Evolutionary conservation across 2,329 filamentous ascomycete genomes (phyloP).

Genomic region (Colletotrichum acutatum): DNA sequence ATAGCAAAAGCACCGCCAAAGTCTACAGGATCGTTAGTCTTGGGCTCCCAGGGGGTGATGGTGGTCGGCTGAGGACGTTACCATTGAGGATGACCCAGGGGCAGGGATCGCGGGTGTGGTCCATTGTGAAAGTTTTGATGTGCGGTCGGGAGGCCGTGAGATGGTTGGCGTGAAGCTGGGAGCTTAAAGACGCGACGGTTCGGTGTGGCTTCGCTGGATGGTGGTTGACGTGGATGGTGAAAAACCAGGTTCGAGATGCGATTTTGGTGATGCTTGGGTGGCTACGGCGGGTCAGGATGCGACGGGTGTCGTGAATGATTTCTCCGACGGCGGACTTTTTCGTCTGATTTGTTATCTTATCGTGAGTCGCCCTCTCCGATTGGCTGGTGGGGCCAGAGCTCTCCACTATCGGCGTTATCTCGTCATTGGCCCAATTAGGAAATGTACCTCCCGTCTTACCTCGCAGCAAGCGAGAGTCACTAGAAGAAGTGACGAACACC

Average conservation of each 20-base stretch:
- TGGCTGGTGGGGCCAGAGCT: background rate
- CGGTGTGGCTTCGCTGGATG: background rate
- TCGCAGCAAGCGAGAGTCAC: background rate
- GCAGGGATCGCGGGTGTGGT: slow-evolving; percentile 97
- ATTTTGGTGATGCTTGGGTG: background rate
- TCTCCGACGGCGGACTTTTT: slow-evolving; percentile 13
- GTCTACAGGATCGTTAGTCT: slow-evolving; percentile 52
- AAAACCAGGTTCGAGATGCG: background rate
- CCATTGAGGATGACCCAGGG: slow-evolving; percentile 94
- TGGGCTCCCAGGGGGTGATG: background rate
- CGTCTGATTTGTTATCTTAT: slow-evolving; percentile 13
- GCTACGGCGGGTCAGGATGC: background rate
- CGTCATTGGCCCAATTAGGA: background rate
- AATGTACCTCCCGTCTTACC: background rate
- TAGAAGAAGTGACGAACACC: too few relatives aligned
- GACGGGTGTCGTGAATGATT: slow-evolving; percentile 32
- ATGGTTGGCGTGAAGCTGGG: background rate
- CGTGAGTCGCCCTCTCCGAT: background rate
- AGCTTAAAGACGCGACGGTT: background rate
- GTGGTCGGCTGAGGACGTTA: background rate
- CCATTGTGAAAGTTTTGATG: slow-evolving; percentile 64
- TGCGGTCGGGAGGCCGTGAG: slow-evolving; percentile 29
- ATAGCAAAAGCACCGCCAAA: slow-evolving; percentile 97
- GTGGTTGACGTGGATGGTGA: background rate
- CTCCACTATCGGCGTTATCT: slow-evolving; percentile 1